A percentile compares a stretch with the other conserved stretches of the same genome.
phyloP scores from a whole-genome alignment of 192 early-diverging fungal genomes.

The Piromyces sp. region DNA sequence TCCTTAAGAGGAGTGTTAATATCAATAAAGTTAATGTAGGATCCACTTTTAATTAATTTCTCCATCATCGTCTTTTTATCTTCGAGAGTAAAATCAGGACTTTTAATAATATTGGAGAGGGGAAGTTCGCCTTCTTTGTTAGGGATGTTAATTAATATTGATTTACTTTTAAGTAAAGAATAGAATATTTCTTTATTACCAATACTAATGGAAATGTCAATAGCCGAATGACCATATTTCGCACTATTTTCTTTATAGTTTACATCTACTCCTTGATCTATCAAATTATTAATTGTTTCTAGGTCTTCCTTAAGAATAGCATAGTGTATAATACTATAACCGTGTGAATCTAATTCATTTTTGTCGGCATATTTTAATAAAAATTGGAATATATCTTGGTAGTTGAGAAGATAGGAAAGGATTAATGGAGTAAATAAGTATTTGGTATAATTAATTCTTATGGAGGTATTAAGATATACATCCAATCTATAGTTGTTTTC shows the following conservation, averaged over 20 bases:
- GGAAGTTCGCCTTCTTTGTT: not conserved
- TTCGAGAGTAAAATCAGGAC: not conserved
- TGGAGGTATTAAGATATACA: not conserved
- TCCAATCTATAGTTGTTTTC: not conserved
- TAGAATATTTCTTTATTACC: not conserved
- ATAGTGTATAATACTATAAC: not conserved
- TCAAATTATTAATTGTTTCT: not conserved
- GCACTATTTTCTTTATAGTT: not conserved
- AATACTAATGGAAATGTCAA: not conserved
- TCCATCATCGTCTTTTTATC: not conserved
- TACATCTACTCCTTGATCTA: not conserved
- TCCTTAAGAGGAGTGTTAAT: not conserved
- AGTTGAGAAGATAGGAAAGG: not conserved
- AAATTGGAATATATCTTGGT: not conserved
- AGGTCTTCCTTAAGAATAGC: not conserved
- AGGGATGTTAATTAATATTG: not conserved
- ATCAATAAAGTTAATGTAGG: not conserved
- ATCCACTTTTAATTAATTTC: not conserved
- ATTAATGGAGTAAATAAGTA: not conserved
- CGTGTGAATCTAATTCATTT: not conserved
- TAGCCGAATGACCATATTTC: not conserved
- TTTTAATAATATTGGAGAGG: not conserved
- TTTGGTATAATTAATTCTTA: not conserved
- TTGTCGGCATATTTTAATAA: not conserved
- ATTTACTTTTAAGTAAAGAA: not conserved